These are phyloP conservation scores for Kalaharituber pfeilii DNA, from an alignment of 2,329 filamentous ascomycete species.

Conservation along the genomic window DNA sequence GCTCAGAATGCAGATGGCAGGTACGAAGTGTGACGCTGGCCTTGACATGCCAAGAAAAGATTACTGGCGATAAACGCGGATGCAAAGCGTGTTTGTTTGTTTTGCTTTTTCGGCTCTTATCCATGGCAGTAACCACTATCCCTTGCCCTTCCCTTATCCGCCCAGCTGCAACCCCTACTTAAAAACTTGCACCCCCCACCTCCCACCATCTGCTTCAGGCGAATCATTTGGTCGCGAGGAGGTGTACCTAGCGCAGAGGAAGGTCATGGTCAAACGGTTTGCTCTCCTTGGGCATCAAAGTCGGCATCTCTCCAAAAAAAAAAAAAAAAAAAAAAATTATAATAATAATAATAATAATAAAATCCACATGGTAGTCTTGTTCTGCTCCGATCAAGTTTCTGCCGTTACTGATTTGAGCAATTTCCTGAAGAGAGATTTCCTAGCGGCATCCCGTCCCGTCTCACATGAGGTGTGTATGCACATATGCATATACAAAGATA, in stretches of 20 bases:
- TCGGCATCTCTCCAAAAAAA: background rate
- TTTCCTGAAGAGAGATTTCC: background rate
- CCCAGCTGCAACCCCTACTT: background rate
- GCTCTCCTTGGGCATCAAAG: background rate
- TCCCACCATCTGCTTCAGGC: too few relatives aligned
- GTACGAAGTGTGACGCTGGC: background rate
- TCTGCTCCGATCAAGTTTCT: background rate
- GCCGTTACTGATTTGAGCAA: background rate
- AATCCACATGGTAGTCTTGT: too few relatives aligned
- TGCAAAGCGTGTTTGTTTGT: background rate
- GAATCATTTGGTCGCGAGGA: too few relatives aligned
- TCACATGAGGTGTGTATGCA: background rate
- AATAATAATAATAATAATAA: too few relatives aligned
- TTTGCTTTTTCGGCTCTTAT: conserved; percentile 1
- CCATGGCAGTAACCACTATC: too few relatives aligned
- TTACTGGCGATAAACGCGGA: too few relatives aligned
- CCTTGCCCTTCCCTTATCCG: background rate
- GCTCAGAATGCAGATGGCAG: background rate
- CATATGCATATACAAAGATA: background rate
- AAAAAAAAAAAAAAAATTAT: too few relatives aligned
- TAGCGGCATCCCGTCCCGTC: background rate
- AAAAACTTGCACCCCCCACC: background rate
- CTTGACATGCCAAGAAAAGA: too few relatives aligned
- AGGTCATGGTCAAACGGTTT: too few relatives aligned
- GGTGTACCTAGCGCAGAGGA: background rate